Percentiles rank a stretch among this genome's conserved stretches.
phyloP scores from a whole-genome alignment of 345 rosid genomes.

The Bruguiera gymnorhiza region DNA sequence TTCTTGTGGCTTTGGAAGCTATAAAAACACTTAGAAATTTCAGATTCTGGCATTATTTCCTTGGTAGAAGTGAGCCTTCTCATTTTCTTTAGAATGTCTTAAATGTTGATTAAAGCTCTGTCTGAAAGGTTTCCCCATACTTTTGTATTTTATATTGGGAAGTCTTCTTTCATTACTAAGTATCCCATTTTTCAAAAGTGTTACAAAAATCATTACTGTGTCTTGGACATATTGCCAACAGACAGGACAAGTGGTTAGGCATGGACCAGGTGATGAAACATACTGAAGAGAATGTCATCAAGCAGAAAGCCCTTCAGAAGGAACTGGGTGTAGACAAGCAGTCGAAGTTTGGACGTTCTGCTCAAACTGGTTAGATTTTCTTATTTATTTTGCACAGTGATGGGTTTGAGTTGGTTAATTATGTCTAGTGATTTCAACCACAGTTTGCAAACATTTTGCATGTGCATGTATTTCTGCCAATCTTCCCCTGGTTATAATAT shows the following conservation, averaged over 20 bases:
- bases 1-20: background rate
- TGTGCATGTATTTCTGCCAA: background rate
- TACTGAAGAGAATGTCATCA: conserved; percentile 25
- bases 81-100: background rate
- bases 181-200: conserved; percentile 30
- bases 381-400: background rate
- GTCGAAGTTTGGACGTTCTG: conserved; percentile 25
- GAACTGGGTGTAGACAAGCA: conserved; percentile 23
- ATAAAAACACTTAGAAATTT: background rate
- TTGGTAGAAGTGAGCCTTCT: background rate
- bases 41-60: too few species aligned
- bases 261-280: conserved; percentile 24
- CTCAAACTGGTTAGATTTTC: conserved; percentile 24
- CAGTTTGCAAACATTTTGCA: background rate
- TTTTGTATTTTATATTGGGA: conserved; percentile 2
- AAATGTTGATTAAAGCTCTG: background rate
- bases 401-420: background rate
- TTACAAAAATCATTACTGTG: conserved; percentile 29
- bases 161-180: conserved; percentile 33
- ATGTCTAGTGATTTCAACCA: background rate
- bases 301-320: conserved; percentile 29
- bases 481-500: background rate
- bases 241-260: conserved; percentile 38
- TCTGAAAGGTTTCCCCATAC: conserved; percentile 14
- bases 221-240: conserved; percentile 47